phyloP scores from a whole-genome alignment of 306 rosid genomes.

The Citrullus mucosospermus region DNA sequence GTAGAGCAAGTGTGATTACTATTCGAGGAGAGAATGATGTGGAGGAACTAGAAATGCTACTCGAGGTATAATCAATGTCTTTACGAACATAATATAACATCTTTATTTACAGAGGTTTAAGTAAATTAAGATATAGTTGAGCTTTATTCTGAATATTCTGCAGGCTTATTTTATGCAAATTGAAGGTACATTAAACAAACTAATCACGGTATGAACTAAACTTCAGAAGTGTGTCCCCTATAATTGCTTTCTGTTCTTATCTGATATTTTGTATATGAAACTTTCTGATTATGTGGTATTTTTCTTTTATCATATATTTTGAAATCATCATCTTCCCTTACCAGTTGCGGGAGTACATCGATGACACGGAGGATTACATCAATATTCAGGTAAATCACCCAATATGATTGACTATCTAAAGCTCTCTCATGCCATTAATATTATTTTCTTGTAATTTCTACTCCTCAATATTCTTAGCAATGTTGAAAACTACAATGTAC shows the following conservation, averaged over 20 bases:
- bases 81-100: constrained; percentile 6
- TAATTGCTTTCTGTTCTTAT: not conserved
- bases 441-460: not conserved
- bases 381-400: constrained; percentile 51
- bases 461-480: not conserved
- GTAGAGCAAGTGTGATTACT: constrained; percentile 58
- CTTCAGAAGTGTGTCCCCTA: not conserved
- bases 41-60: constrained; percentile 83
- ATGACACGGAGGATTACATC: constrained; percentile 87
- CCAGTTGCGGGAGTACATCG: constrained; percentile 63
- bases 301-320: not conserved
- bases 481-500: not conserved
- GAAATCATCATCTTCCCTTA: not conserved
- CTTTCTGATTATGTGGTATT: not conserved
- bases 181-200: constrained; percentile 62
- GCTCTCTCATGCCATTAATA: not conserved
- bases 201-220: constrained; percentile 39
- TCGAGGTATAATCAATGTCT: constrained; percentile 33
- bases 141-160: constrained; percentile 11
- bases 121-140: constrained; percentile 8
- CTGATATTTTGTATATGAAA: constrained; percentile 16
- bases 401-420: not conserved
- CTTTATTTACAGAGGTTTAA: not conserved
- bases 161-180: constrained; percentile 86
- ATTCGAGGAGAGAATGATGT: constrained; percentile 57